phyloP scores from a whole-genome alignment of 305 asterid genomes.

The Nicotiana rustica region DNA sequence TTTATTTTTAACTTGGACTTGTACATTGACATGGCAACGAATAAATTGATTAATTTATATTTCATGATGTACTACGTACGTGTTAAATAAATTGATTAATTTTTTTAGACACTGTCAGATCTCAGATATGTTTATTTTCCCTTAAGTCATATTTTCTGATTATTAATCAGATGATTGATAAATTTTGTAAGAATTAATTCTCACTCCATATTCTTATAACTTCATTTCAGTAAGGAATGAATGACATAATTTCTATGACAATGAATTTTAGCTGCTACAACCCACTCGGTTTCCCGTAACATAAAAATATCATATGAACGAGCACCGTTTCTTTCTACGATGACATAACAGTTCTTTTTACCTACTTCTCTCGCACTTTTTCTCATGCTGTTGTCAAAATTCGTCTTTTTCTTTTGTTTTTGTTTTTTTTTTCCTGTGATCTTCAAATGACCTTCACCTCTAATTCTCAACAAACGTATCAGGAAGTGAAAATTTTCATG shows the following conservation, averaged over 20 bases:
- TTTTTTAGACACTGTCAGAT: background rate
- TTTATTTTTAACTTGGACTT: background rate
- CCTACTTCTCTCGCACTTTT: background rate
- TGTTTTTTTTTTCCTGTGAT: background rate
- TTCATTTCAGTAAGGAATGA: background rate
- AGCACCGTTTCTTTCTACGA: background rate
- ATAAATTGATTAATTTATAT: slow-evolving; percentile 18
- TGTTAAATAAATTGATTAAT: background rate
- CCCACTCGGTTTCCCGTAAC: background rate
- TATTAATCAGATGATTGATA: background rate
- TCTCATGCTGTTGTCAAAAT: background rate
- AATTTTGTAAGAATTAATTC: background rate
- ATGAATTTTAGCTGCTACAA: background rate
- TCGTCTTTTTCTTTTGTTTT: background rate
- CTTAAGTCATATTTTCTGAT: background rate
- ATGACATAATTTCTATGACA: background rate
- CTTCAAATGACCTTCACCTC: background rate
- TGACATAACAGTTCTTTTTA: background rate
- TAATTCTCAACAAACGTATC: too few relatives aligned
- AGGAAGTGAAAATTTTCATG: too few relatives aligned
- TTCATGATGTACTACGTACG: too few relatives aligned
- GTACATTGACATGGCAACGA: slow-evolving; percentile 28
- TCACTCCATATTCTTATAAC: background rate
- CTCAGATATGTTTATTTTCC: background rate
- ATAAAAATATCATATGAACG: background rate